Conservation (phyloP, 176 grass and related monocot species). For the Zizania latifolia region DNA sequence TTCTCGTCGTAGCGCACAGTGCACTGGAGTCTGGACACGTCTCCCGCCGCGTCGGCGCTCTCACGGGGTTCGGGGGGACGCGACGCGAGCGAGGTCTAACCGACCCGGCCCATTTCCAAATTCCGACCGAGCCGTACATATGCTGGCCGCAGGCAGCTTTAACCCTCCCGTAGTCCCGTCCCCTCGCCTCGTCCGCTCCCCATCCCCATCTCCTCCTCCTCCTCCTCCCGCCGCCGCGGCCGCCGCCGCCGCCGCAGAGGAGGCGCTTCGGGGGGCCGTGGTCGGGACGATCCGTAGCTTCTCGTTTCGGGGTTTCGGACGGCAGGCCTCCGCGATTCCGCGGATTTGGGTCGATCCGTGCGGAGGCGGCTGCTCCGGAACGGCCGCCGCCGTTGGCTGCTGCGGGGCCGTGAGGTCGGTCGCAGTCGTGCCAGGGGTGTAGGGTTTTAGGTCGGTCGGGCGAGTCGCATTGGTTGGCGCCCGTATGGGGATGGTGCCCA, state of each 20-base stretch:
- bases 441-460: conserved; percentile 18
- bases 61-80: too few relatives aligned
- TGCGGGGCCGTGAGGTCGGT: background rate
- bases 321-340: background rate
- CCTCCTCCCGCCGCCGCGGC: too few relatives aligned
- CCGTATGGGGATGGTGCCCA: conserved; percentile 46
- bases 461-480: conserved; percentile 18
- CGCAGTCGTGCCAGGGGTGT: background rate
- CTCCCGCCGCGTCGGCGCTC: too few relatives aligned
- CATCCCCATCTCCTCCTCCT: background rate
- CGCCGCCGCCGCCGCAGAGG: background rate
- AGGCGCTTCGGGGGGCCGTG: background rate
- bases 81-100: too few relatives aligned
- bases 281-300: conserved; percentile 20
- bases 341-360: conserved; percentile 25
- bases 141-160: too few relatives aligned
- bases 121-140: too few relatives aligned
- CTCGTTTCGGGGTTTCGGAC: background rate
- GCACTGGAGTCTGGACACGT: too few relatives aligned
- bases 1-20: too few relatives aligned
- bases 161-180: background rate
- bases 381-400: background rate
- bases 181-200: conserved; percentile 5
- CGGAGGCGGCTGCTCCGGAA: background rate
- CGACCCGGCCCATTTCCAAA: too few relatives aligned